A percentile compares a stretch with the other conserved stretches of the same genome.
These are phyloP conservation scores for Clarkia xantiana DNA, from an alignment of 345 rosid species.

Conservation along the genomic window DNA sequence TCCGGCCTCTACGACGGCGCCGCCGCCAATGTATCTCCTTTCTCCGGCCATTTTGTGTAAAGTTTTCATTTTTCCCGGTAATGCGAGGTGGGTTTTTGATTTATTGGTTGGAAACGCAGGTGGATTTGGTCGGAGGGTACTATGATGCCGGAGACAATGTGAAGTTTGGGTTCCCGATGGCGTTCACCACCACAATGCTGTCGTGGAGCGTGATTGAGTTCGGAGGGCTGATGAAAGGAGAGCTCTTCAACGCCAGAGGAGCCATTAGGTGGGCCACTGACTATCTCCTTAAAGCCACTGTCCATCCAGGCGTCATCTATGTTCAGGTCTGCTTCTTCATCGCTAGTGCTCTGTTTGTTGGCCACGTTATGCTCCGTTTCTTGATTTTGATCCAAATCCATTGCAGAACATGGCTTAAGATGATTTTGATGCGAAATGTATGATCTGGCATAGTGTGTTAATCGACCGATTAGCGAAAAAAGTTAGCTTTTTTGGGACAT, in stretches of 20 bases:
- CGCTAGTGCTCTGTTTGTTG: no score
- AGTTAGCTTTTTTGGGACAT: no score
- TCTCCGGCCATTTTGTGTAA: background rate
- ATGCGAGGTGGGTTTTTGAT: background rate
- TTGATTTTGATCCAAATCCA: no score
- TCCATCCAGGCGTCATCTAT: slow-evolving; percentile 50
- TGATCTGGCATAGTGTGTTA: no score
- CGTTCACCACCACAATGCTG: slow-evolving; percentile 86
- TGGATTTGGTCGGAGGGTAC: slow-evolving; percentile 89
- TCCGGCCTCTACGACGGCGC: slow-evolving; percentile 92
- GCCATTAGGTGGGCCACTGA: slow-evolving; percentile 95
- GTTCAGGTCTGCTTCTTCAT: slow-evolving; percentile 30
- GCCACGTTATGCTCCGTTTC: no score
- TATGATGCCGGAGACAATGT: slow-evolving; percentile 98
- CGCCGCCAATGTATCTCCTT: slow-evolving; percentile 40
- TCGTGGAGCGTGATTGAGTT: slow-evolving; percentile 98
- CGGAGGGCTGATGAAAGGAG: slow-evolving; percentile 75
- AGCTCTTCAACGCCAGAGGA: slow-evolving; percentile 42
- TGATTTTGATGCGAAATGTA: no score
- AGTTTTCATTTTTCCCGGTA: no score
- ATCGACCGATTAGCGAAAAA: no score
- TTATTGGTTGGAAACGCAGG: slow-evolving; percentile 45
- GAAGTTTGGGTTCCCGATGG: slow-evolving; percentile 96
- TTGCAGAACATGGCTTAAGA: no score
- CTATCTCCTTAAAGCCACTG: slow-evolving; percentile 85